Base-by-base conservation (phyloP, 139 green algal species). In the Chlamydomonas applanata region DNA sequence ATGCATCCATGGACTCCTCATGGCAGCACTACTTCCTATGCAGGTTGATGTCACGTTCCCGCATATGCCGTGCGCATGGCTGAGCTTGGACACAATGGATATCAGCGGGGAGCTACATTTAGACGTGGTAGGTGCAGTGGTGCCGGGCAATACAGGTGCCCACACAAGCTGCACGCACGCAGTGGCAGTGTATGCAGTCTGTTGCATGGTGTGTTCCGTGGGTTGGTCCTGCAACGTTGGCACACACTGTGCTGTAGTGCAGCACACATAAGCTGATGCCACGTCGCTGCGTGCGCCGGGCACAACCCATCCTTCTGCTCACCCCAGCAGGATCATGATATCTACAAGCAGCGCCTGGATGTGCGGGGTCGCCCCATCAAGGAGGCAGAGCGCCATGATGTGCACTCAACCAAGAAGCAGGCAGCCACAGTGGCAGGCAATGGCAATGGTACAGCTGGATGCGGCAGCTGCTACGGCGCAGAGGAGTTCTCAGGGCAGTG, bases 31-130 rank as follows among this genome's bases (percentile, higher is more conserved):
- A 36, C 32, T 36, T 40, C 29, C 11, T 24, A 20, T 83, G 71
- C 87, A 97, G 89, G 88, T 99, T 30, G 93, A 99, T 75, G 66
- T 99, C 54, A 95, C 90, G 0, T 97, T 99, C 33, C 92, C 89
- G 1, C 78, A 72, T 22, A 86, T 99, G 83, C 89, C 94, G 20
- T 99, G 96, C 73, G 81, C 87, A 1, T 94, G 95, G 89, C 75
- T 98, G 2, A 94, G 82, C 56, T 66, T 99, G 3, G 96, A 99
- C 78, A 93, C 89, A 1, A 99, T 99, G 95, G 96, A 99, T 78
- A 88, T 98, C 54, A 94, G 82, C 60, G 96, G 96, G 2, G 93
- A 98, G 65, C 75, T 97, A 52, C 94, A 99, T 30, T 74, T 99
- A 32, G 93, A 98, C 63, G 89, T 98, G 83, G 91, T 92, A 40